Evolutionary conservation across 306 rosid genomes (phyloP).

Genomic region (Bauhinia variegata): DNA sequence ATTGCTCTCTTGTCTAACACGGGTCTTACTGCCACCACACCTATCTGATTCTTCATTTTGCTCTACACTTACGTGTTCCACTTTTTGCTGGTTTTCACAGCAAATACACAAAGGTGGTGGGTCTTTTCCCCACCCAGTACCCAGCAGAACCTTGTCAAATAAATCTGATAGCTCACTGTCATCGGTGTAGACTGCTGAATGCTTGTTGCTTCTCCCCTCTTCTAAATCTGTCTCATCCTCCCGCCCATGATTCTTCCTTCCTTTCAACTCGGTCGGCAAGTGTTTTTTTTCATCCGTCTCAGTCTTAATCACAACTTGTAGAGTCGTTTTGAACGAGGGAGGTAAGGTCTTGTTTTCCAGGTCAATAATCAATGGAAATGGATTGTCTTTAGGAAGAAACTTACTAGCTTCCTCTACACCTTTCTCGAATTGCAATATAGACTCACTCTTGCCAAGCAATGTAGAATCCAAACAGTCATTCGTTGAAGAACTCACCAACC

Average conservation of each 20-base stretch:
- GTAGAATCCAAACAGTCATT: slow-evolving; percentile 36
- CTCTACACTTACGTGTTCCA: slow-evolving; percentile 30
- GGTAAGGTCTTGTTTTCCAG: slow-evolving; percentile 32
- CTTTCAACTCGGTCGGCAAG: slow-evolving; percentile 32
- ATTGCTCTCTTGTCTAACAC: slow-evolving; percentile 40
- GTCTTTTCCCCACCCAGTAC: slow-evolving; percentile 19
- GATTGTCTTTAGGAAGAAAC: slow-evolving; percentile 61
- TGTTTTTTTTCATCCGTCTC: slow-evolving; percentile 52
- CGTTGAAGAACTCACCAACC: slow-evolving; percentile 36
- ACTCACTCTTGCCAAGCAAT: slow-evolving; percentile 49
- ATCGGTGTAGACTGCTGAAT: slow-evolving; percentile 43
- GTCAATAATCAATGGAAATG: slow-evolving; percentile 44
- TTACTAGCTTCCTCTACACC: slow-evolving; percentile 69
- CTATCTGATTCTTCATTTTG: slow-evolving; percentile 43
- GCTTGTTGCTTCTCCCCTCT: slow-evolving; percentile 65
- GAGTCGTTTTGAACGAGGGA: slow-evolving; percentile 29
- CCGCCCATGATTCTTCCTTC: slow-evolving; percentile 55
- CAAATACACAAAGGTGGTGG: background rate
- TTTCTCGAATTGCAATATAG: slow-evolving; percentile 56
- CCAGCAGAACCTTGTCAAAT: slow-evolving; percentile 57
- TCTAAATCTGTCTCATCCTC: slow-evolving; percentile 50
- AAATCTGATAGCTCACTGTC: slow-evolving; percentile 55
- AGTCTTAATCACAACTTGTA: slow-evolving; percentile 27
- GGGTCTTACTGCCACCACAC: slow-evolving; percentile 42
- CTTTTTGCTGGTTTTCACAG: slow-evolving; percentile 30